These are phyloP conservation scores for Wickerhamomyces silvicola DNA, from an alignment of 805 yeast genomes.

Conservation along the genomic window DNA sequence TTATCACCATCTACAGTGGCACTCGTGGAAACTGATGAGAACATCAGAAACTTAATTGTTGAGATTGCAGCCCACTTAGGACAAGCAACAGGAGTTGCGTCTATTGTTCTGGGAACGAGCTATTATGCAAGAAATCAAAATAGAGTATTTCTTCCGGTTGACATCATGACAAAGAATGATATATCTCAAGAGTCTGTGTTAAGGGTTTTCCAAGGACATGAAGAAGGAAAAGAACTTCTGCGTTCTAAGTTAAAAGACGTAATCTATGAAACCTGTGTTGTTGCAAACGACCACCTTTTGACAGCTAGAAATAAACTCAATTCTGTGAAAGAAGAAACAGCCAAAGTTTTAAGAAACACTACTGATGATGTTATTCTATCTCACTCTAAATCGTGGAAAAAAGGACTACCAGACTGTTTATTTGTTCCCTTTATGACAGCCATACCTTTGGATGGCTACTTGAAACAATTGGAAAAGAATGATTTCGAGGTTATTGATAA, in stretches of 20 bases:
- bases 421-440: slow-evolving; percentile 64
- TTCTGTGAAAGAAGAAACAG: slow-evolving; percentile 32
- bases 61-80: slow-evolving; percentile 78
- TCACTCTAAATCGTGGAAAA: slow-evolving; percentile 32
- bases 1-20: slow-evolving; percentile 50
- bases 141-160: slow-evolving; percentile 53
- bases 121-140: slow-evolving; percentile 44
- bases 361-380: slow-evolving; percentile 25
- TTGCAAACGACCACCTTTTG: slow-evolving; percentile 75
- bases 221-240: slow-evolving; percentile 18
- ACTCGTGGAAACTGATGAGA: slow-evolving; percentile 39
- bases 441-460: slow-evolving; percentile 57
- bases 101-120: slow-evolving; percentile 51
- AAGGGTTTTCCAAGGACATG: slow-evolving; percentile 31
- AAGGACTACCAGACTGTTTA: slow-evolving; percentile 53
- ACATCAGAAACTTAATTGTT: slow-evolving; percentile 38
- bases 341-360: slow-evolving; percentile 18
- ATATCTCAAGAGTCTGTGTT: slow-evolving; percentile 62
- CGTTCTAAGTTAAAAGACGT: slow-evolving; percentile 45
- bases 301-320: slow-evolving; percentile 55
- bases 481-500: slow-evolving; percentile 53
- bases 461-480: slow-evolving; percentile 50
- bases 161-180: slow-evolving; percentile 43
- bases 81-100: slow-evolving; percentile 69
- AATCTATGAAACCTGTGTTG: slow-evolving; percentile 61